Percentiles rank a stretch among this genome's conserved stretches.
These are phyloP conservation scores for Trametes cubensis DNA, from an alignment of 768 basidiomycete species.

Conservation along the genomic window DNA sequence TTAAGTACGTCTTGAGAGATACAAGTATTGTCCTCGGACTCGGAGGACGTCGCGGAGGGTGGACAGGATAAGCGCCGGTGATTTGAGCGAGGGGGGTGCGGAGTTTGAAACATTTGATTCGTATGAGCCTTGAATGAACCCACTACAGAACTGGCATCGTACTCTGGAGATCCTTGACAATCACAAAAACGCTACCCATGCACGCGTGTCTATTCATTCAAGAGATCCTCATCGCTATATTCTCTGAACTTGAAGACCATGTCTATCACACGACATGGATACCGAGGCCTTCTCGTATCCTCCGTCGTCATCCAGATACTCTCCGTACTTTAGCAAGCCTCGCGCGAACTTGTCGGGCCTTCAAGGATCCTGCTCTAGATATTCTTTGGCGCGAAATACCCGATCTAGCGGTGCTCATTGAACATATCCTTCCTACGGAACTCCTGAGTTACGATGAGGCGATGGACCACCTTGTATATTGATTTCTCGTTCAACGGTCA, in stretches of 20 bases:
- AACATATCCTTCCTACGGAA: background rate
- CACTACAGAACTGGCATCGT: no score
- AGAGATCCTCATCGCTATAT: background rate
- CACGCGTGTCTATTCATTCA: background rate
- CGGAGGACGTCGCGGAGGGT: no score
- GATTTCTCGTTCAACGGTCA: no score
- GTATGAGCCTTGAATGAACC: no score
- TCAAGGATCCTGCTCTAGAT: constrained; percentile 2
- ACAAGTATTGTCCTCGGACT: no score
- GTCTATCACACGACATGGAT: background rate
- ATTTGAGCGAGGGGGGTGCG: no score
- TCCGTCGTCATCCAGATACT: background rate
- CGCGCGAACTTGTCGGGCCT: constrained; percentile 2
- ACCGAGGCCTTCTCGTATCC: background rate
- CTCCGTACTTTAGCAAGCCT: background rate
- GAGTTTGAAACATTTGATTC: no score
- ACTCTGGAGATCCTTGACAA: no score
- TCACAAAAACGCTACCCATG: background rate
- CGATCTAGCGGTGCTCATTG: constrained; percentile 1
- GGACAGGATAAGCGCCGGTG: no score
- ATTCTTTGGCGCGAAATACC: constrained; percentile 8
- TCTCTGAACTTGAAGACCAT: background rate
- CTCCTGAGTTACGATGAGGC: background rate
- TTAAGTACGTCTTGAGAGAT: no score
- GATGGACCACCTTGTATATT: background rate